Evolutionary conservation across 768 basidiomycete species (phyloP).

Genomic region (Mycena filopes): DNA sequence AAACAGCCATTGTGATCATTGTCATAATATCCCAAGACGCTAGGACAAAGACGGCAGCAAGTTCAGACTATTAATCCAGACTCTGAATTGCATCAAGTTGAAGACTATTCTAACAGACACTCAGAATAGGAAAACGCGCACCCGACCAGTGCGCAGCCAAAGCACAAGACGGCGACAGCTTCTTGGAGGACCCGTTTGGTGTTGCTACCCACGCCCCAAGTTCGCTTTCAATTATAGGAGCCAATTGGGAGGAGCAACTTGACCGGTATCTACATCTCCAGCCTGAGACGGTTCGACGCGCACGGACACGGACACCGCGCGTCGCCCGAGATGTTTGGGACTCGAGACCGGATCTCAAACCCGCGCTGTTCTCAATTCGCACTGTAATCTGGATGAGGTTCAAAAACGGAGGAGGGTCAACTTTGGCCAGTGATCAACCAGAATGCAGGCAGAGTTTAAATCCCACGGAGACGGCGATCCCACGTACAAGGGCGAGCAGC

Average conservation of each 20-base stretch:
- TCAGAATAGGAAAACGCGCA: conserved; percentile 4
- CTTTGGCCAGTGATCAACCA: not conserved
- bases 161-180: not conserved
- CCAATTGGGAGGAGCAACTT: conserved; percentile 4
- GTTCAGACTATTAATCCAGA: not conserved
- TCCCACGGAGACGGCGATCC: conserved; percentile 11
- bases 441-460: not conserved
- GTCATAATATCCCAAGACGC: not conserved
- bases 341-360: not conserved
- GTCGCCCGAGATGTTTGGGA: not conserved
- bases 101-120: conserved; percentile 1
- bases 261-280: not conserved
- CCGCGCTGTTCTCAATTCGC: not conserved
- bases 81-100: not conserved
- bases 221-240: conserved; percentile 17
- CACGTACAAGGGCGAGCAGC: conserved; percentile 4
- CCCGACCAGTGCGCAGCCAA: not conserved
- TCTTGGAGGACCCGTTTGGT: conserved; percentile 6
- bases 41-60: not conserved
- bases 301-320: not conserved
- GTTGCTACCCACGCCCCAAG: conserved; percentile 10
- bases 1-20: too few relatives aligned
- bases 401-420: not conserved
- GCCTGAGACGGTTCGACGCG: not conserved
- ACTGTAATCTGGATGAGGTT: not conserved